phyloP scores from a whole-genome alignment of 73 alveolate species.

The Uronychia binucleata region DNA sequence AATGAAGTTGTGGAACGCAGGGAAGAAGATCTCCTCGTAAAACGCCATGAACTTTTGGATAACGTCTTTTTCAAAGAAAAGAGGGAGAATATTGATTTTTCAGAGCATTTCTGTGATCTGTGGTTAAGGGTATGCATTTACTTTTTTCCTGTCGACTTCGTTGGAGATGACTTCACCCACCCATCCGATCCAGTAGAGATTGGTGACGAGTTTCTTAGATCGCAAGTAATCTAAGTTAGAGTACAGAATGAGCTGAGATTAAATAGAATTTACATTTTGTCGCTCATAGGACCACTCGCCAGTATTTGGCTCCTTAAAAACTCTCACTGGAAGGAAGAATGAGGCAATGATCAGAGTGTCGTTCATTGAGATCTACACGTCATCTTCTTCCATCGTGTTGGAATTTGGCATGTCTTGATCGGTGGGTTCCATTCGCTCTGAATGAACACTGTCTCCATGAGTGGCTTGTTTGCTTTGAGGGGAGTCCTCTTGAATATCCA shows the following conservation, averaged over 20 bases:
- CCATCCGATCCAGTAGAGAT: constrained; percentile 48
- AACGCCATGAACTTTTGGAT: constrained; percentile 23
- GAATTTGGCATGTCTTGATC: too few species aligned
- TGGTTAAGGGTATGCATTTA: background rate
- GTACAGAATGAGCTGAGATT: background rate
- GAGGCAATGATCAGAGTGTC: constrained; percentile 32
- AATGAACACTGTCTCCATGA: too few species aligned
- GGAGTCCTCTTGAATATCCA: background rate
- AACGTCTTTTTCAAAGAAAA: constrained; percentile 32
- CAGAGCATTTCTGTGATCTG: constrained; percentile 48
- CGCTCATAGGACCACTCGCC: constrained; percentile 4
- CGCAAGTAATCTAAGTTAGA: background rate
- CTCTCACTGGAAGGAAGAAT: constrained; percentile 14
- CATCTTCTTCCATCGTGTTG: constrained; percentile 9
- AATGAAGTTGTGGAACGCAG: constrained; percentile 59
- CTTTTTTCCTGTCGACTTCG: constrained; percentile 1
- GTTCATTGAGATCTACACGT: background rate
- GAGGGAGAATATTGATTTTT: constrained; percentile 41
- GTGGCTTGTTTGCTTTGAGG: too few species aligned
- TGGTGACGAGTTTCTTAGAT: background rate
- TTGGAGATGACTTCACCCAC: constrained; percentile 25
- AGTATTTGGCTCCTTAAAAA: background rate
- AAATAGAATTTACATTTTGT: background rate
- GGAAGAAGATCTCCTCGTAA: constrained; percentile 49
- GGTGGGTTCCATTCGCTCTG: too few species aligned